Evolutionary conservation across 2,329 filamentous ascomycete genomes (phyloP).

Genomic region (Colletotrichum acutatum): DNA sequence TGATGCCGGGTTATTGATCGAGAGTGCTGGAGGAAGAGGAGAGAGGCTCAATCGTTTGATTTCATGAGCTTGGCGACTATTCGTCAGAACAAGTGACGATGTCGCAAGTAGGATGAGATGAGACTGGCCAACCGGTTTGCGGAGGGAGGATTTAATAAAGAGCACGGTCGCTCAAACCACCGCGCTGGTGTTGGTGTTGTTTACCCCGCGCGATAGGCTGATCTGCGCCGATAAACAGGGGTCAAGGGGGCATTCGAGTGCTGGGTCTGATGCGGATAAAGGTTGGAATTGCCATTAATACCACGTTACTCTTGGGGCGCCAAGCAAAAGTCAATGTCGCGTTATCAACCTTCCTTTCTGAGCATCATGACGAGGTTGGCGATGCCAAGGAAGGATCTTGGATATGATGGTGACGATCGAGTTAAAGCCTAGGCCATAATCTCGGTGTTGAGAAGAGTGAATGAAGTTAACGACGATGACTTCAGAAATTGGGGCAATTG

Average conservation of each 20-base stretch:
- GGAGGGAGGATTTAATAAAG: background rate
- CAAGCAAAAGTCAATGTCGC: conserved; percentile 24
- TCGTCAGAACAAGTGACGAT: background rate
- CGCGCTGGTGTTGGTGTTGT: background rate
- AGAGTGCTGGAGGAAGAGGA: background rate
- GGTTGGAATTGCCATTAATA: background rate
- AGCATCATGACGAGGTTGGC: conserved; percentile 1
- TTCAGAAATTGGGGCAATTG: too few species aligned
- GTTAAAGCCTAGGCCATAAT: too few species aligned
- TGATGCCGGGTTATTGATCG: background rate
- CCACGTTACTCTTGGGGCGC: conserved; percentile 20
- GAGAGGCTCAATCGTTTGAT: background rate
- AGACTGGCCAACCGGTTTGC: background rate
- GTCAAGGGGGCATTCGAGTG: background rate
- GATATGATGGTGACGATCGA: background rate
- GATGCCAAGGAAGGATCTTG: background rate
- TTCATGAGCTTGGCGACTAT: background rate
- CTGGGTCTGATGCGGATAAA: background rate
- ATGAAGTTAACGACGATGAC: too few species aligned
- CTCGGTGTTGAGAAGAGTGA: too few species aligned
- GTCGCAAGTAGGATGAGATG: background rate
- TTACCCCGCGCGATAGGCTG: conserved; percentile 33
- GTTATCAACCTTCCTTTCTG: conserved; percentile 36
- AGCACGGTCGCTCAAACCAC: conserved; percentile 12
- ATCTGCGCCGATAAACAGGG: conserved; percentile 28